Conservation (phyloP, 75 land plant species). For the Sequoiadendron giganteum region DNA sequence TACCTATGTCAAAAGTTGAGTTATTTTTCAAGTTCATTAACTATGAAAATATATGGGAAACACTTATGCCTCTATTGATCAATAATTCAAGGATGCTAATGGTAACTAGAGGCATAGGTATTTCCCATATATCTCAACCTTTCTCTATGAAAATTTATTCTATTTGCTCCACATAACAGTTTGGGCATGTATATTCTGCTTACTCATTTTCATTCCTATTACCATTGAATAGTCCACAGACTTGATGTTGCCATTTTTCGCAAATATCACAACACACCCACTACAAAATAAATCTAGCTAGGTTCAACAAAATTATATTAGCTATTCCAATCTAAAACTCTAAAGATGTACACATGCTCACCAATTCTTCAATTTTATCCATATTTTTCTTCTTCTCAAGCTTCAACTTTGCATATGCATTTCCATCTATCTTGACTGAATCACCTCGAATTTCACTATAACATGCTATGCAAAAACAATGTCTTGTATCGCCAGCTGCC, state of each 20-base stretch:
- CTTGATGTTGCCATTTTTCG: constrained; percentile 64
- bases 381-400: constrained; percentile 91
- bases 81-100: too few species aligned
- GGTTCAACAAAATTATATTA: not conserved
- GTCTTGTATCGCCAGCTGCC: constrained; percentile 73
- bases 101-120: not conserved
- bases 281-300: constrained; percentile 27
- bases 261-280: constrained; percentile 82
- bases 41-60: not conserved
- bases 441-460: constrained; percentile 89
- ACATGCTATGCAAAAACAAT: constrained; percentile 88
- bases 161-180: constrained; percentile 51
- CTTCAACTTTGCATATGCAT: constrained; percentile 51
- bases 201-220: constrained; percentile 42
- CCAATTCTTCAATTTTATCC: constrained; percentile 94
- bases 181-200: constrained; percentile 61
- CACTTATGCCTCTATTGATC: not conserved
- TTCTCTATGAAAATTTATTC: too few species aligned
- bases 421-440: constrained; percentile 65
- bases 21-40: too few species aligned
- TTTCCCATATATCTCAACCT: not conserved
- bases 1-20: too few species aligned
- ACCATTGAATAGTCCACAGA: constrained; percentile 68
- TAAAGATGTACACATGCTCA: constrained; percentile 22
- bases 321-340: not conserved